phyloP scores from a whole-genome alignment of 2,329 filamentous ascomycete species.

The Phoma sp. region DNA sequence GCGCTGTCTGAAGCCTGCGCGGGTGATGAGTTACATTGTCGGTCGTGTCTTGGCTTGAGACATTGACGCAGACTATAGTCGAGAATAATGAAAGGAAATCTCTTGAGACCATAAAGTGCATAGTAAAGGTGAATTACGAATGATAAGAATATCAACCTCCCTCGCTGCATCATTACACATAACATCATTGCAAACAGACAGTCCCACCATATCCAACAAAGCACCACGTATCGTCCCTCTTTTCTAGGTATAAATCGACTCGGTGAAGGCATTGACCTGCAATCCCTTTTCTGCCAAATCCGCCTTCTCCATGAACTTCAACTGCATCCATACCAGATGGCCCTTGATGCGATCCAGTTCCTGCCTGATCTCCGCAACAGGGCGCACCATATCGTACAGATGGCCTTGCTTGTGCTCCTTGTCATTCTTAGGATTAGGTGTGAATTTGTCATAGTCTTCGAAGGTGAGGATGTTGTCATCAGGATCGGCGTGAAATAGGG shows the following conservation, averaged over 20 bases:
- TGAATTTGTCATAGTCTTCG: constrained; percentile 83
- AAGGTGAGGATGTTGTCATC: constrained; percentile 90
- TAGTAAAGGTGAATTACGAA: not conserved
- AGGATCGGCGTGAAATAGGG: constrained; percentile 85
- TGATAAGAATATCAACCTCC: not conserved
- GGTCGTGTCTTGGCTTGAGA: not conserved
- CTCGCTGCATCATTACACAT: not conserved
- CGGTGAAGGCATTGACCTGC: constrained; percentile 83
- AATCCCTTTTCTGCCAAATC: constrained; percentile 89
- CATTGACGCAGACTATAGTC: not conserved
- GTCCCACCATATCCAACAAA: not conserved
- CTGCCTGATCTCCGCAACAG: constrained; percentile 69
- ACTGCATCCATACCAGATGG: constrained; percentile 93
- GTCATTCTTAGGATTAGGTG: constrained; percentile 60
- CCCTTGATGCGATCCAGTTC: constrained; percentile 83
- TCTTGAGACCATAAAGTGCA: not conserved
- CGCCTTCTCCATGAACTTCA: constrained; percentile 82
- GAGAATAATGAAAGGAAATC: not conserved
- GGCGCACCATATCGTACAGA: constrained; percentile 74
- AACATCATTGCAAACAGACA: not conserved
- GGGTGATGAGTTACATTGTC: not conserved
- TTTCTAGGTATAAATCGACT: constrained; percentile 76
- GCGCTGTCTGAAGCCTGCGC: constrained; percentile 31
- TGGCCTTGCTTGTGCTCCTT: constrained; percentile 76
- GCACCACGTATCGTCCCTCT: not conserved